These are phyloP conservation scores for Claviceps cyperi DNA, from an alignment of 2,329 filamentous ascomycete genomes.

Conservation along the genomic window DNA sequence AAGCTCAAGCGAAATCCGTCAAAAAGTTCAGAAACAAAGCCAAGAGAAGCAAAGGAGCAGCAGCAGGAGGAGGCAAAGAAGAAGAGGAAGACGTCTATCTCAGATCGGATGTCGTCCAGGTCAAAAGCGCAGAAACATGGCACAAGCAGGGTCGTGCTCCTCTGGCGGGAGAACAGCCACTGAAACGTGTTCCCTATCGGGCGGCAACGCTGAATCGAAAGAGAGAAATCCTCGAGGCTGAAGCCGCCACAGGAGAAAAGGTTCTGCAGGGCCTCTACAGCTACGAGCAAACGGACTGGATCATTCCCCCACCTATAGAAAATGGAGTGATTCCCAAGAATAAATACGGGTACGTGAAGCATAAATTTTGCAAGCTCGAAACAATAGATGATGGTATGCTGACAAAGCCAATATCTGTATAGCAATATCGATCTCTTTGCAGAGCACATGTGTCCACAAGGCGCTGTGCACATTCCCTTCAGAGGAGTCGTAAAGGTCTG, in stretches of 20 bases:
- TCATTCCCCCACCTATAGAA: constrained; percentile 74
- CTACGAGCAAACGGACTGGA: constrained; percentile 81
- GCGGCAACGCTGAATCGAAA: constrained; percentile 80
- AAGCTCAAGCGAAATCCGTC: constrained; percentile 51
- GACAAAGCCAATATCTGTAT: constrained; percentile 9
- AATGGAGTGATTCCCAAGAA: constrained; percentile 88
- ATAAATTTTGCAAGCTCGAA: not conserved
- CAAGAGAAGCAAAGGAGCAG: constrained; percentile 49
- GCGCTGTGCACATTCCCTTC: constrained; percentile 72
- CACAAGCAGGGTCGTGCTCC: constrained; percentile 87
- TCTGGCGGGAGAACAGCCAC: constrained; percentile 51
- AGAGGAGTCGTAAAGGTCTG: constrained; percentile 67
- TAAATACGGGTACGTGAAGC: constrained; percentile 48
- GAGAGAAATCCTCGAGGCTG: constrained; percentile 75
- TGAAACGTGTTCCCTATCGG: constrained; percentile 81
- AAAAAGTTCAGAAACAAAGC: constrained; percentile 60
- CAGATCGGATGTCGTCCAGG: constrained; percentile 65
- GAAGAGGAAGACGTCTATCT: constrained; percentile 70
- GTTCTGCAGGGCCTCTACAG: constrained; percentile 77
- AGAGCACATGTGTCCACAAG: constrained; percentile 75
- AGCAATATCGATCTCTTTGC: constrained; percentile 90
- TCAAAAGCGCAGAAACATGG: constrained; percentile 92
- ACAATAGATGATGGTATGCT: not conserved
- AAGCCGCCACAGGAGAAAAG: constrained; percentile 67
- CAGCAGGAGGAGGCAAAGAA: constrained; percentile 20